Evolutionary conservation across 306 rosid genomes (phyloP).

Genomic region (Cucurbita maxima): DNA sequence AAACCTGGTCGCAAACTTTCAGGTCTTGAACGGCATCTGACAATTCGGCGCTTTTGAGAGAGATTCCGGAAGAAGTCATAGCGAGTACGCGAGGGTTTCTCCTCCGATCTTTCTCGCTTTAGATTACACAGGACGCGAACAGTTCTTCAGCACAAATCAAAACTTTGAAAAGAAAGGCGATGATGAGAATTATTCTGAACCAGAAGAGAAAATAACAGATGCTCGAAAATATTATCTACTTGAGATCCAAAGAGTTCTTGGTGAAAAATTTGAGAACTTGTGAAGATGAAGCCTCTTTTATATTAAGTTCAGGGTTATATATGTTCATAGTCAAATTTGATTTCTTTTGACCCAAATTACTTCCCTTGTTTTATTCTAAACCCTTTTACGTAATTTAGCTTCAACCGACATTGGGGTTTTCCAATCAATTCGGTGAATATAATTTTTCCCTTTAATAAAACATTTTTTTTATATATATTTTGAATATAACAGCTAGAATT

Average conservation of each 20-base stretch:
- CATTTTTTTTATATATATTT: too few species aligned
- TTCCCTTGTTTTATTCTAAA: not conserved
- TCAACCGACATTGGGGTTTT: not conserved
- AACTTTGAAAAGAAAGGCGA: not conserved
- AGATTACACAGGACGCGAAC: not conserved
- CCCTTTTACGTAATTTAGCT: not conserved
- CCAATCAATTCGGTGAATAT: too few species aligned
- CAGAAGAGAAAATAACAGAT: not conserved
- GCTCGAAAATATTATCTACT: conserved; percentile 8
- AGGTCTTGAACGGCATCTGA: not conserved
- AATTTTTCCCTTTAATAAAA: too few species aligned
- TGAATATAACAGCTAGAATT: too few species aligned
- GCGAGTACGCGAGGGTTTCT: not conserved
- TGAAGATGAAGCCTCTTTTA: not conserved
- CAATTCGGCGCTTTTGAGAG: conserved; percentile 11
- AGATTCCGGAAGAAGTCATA: conserved; percentile 25
- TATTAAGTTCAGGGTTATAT: not conserved
- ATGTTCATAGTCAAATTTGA: not conserved
- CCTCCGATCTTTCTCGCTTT: not conserved
- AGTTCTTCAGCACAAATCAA: not conserved
- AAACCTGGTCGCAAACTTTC: conserved; percentile 22
- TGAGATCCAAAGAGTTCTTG: not conserved
- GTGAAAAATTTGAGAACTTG: not conserved
- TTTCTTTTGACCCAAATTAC: not conserved
- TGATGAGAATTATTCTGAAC: conserved; percentile 28